Conservation (phyloP, 2,329 filamentous ascomycete genomes). For the Colletotrichum tropicale region DNA sequence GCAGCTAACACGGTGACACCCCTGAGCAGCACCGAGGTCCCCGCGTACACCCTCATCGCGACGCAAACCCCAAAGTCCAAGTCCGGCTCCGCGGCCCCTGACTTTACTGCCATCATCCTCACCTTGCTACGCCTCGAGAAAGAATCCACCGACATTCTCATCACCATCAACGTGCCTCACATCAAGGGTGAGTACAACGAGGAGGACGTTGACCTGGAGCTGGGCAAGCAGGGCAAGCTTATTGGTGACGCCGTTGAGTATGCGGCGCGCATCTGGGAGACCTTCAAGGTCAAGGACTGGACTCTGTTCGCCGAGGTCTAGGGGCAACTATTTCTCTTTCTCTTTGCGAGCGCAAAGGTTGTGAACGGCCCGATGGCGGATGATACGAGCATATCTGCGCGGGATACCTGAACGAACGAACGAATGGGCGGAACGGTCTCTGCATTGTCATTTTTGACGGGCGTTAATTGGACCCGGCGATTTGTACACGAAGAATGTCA, state of each 20-base stretch:
- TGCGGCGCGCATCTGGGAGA: conserved; percentile 70
- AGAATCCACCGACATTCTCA: conserved; percentile 79
- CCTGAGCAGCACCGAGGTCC: conserved; percentile 48
- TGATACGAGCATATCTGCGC: neutral
- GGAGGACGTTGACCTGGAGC: conserved; percentile 71
- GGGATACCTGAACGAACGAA: neutral
- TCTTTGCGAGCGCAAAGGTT: neutral
- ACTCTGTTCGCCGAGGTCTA: conserved; percentile 64
- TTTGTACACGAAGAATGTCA: neutral
- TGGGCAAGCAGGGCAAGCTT: conserved; percentile 69
- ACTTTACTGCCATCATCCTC: conserved; percentile 78
- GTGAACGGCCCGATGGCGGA: neutral
- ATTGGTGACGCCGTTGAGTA: conserved; percentile 74
- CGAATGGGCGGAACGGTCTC: neutral
- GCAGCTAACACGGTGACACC: conserved; percentile 10
- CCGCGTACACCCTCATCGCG: conserved; percentile 73
- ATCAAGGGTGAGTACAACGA: conserved; percentile 75
- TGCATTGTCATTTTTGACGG: neutral
- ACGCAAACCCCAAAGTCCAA: conserved; percentile 55
- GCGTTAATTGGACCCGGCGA: neutral
- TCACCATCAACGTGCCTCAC: conserved; percentile 89
- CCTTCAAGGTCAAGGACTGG: conserved; percentile 83
- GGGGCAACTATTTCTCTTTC: neutral
- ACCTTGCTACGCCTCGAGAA: conserved; percentile 78
- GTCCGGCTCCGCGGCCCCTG: conserved; percentile 45